Conservation (phyloP, 208 protist species). For the Phytomonas serpens region DNA sequence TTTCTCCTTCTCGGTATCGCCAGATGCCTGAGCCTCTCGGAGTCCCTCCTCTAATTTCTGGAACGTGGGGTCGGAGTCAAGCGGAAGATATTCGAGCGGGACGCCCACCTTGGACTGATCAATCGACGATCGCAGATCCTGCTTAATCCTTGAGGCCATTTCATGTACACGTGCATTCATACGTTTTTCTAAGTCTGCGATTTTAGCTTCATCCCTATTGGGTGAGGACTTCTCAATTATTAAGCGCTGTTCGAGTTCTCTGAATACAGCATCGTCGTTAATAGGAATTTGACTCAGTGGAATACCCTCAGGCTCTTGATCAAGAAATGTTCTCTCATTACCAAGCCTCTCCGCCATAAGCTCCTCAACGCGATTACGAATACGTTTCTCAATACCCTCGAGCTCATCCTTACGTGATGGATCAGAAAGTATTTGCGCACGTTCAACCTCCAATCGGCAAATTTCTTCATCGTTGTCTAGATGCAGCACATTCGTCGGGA, state of each 20-base stretch:
- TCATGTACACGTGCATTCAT: constrained; percentile 46
- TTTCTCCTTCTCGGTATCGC: constrained; percentile 10
- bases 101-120: constrained; percentile 42
- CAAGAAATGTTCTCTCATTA: constrained; percentile 19
- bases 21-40: constrained; percentile 27
- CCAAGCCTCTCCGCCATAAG: constrained; percentile 28
- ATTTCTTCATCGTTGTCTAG: constrained; percentile 76
- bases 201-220: constrained; percentile 14
- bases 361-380: constrained; percentile 45
- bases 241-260: constrained; percentile 27
- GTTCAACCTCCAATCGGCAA: constrained; percentile 57
- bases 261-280: constrained; percentile 26
- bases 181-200: background rate
- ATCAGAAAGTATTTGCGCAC: constrained; percentile 23
- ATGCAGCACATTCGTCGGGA: constrained; percentile 26
- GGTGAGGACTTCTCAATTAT: constrained; percentile 44
- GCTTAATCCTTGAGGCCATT: constrained; percentile 38
- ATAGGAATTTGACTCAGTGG: constrained; percentile 28
- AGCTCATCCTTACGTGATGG: constrained; percentile 15
- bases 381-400: constrained; percentile 37
- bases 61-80: constrained; percentile 51
- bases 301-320: constrained; percentile 24
- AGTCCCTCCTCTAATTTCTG: constrained; percentile 25
- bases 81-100: constrained; percentile 25
- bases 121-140: constrained; percentile 30